Evolutionary conservation across 169 alveolate species (phyloP).

Genomic region (Cryptosporidium ubiquitum): DNA sequence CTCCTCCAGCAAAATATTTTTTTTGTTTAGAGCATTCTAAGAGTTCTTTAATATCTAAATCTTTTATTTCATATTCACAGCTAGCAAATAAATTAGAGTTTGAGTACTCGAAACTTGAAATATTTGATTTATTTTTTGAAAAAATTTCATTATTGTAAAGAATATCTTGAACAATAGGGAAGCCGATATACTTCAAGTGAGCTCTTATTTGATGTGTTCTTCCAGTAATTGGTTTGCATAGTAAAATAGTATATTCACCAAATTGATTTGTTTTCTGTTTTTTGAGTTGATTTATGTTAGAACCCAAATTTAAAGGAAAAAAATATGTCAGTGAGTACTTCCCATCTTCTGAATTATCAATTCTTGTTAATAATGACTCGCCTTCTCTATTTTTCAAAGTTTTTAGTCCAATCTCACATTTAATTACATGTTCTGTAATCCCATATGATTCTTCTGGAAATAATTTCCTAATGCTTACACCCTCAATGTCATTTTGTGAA

Average conservation of each 20-base stretch:
- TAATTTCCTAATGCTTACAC: slow-evolving; percentile 5
- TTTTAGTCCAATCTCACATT: slow-evolving; percentile 72
- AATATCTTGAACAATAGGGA: slow-evolving; percentile 90
- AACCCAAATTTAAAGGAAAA: slow-evolving; percentile 41
- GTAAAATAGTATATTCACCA: slow-evolving; percentile 87
- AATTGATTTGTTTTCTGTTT: slow-evolving; percentile 83
- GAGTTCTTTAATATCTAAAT: neutral
- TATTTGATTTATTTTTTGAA: neutral
- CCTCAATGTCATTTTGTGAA: neutral
- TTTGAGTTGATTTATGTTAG: slow-evolving; percentile 23
- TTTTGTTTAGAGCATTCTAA: neutral
- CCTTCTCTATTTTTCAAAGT: slow-evolving; percentile 75
- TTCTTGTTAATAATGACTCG: slow-evolving; percentile 48
- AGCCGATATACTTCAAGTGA: slow-evolving; percentile 91
- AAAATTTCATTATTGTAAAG: neutral
- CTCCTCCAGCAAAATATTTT: slow-evolving; percentile 65
- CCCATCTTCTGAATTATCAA: neutral
- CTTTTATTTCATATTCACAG: neutral
- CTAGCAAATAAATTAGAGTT: neutral
- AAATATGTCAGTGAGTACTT: slow-evolving; percentile 53
- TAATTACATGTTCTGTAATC: slow-evolving; percentile 57
- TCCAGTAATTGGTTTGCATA: slow-evolving; percentile 96
- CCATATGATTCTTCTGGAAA: slow-evolving; percentile 15
- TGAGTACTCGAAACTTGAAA: neutral
- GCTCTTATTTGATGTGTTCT: slow-evolving; percentile 97